Base-by-base conservation (phyloP, 306 rosid genomes). In the Casuarina cunninghamiana region DNA sequence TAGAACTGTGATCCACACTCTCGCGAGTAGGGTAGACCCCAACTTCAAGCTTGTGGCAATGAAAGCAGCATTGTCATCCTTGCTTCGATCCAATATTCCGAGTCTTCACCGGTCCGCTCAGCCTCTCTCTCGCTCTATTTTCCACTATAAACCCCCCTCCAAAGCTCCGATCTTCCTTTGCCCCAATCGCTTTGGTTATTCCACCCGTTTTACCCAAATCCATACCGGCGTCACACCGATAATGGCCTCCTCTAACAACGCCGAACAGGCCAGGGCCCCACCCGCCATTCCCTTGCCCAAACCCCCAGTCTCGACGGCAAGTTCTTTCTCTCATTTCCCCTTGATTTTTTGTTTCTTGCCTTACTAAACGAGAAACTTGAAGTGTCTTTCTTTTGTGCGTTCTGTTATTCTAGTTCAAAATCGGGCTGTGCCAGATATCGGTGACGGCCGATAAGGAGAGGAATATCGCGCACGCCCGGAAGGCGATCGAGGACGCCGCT, bases 401-500 rank as follows among this genome's bases (percentile, higher is more conserved):
- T 26, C 44, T 53, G 73, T 82, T 46, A 62, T 75, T 81, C 72
- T 82, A 93, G 94, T 95, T 95, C 79, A 93, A 87, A 50, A 93
- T 95, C 44, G 99, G 93, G 6, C 86, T 95, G 15, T 95, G 98
- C 78, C 99, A 93, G 82, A 84, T 95, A 53, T 76, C 91, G 1
- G 98, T 93, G 63, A 88, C 97, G 19, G 77, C 94, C 26, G 98
- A 95, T 68, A 95, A 95, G 87, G 81, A 81, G 78, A 65, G 88
- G 82, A 95, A 95, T 84, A 93, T 95, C 68, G 84, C 83, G 5
- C 99, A 93, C 77, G 94, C 97, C 38, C 88, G 93, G 26, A 73
- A 86, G 51, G 93, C 97, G 67, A 90, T 95, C 44, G 91, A 88
- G 76, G 93, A 95, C 60, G 99, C 97, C 4, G 98, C 92, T 2